Conservation (phyloP, 768 basidiomycete genomes). For the Hygrocybe punicea region DNA sequence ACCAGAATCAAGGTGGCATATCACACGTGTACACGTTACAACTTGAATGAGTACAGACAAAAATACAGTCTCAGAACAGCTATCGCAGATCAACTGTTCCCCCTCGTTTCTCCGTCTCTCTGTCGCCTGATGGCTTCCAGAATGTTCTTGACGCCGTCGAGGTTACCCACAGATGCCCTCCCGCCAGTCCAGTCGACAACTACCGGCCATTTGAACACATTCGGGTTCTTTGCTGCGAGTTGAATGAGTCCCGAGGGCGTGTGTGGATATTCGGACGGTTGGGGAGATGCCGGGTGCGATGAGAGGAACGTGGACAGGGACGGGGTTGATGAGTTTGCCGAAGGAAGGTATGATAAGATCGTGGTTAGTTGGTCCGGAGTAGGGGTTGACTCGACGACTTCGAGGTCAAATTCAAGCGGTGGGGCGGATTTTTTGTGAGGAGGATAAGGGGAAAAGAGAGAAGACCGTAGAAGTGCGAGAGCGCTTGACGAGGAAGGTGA, state of each 20-base stretch:
- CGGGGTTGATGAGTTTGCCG: constrained; percentile 25
- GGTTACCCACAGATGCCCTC: constrained; percentile 59
- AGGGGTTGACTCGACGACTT: constrained; percentile 62
- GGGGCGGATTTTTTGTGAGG: constrained; percentile 40
- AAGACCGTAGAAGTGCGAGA: constrained; percentile 53
- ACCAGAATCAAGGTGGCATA: no score
- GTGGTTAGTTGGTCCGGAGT: constrained; percentile 65
- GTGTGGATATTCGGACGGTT: constrained; percentile 37
- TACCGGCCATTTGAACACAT: constrained; percentile 71
- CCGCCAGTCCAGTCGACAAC: constrained; percentile 77
- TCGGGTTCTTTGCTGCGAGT: constrained; percentile 54
- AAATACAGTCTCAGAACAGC: no score
- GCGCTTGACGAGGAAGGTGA: constrained; percentile 66
- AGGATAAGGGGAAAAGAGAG: constrained; percentile 63
- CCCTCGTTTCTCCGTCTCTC: constrained; percentile 60
- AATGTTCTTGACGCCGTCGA: constrained; percentile 65
- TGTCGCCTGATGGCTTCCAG: constrained; percentile 62
- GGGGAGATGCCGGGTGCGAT: constrained; percentile 52
- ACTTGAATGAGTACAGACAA: no score
- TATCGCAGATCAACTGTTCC: no score
- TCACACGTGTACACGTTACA: no score
- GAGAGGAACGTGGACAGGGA: constrained; percentile 52
- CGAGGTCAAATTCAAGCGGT: constrained; percentile 67
- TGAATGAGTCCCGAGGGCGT: constrained; percentile 45
- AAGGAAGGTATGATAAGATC: constrained; percentile 60